Base-by-base conservation (phyloP, 2,329 filamentous ascomycete genomes). In the Penicillium sp. region DNA sequence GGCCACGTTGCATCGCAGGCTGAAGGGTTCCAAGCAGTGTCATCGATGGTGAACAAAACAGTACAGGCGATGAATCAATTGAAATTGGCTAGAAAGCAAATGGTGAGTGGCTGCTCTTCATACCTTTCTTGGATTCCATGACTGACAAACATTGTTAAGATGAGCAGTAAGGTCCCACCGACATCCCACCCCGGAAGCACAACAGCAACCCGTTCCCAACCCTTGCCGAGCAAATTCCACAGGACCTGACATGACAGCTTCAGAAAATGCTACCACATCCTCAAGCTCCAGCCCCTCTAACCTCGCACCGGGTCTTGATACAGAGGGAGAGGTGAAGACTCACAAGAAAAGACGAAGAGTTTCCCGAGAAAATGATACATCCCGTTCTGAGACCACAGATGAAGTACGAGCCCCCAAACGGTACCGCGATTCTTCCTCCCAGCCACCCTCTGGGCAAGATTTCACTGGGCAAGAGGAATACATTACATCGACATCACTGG, bases 11-110 rank as follows among this genome's bases (percentile, higher is more conserved):
- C 60, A 4, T 53, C 61, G 9, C 64, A 70, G 29, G 57, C 58
- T 7, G 68, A 70, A 32, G 65, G 68, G 11, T 67, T 61, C 35
- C 64, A 61, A 11, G 61, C 67, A 6, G 62, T 78, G 3, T 67
- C 68, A 1, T 61, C 67, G 7, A 74, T 77, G 65, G 58, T 77
- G 14, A 68, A 73, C 27, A 71, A 70, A 54, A 73, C 74, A 3
- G 64, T 73, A 41, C 65, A 70, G 47, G 64, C 77, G 46, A 61
- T 76, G 46, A 63, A 64, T 11, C 69, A 75, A 39, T 68, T 74
- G 19, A 68, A 72, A 13, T 49, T 69, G 9, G 51, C 73, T 14
- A 66, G 70, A 40, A 68, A 66, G 26, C 63, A 70, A 32, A 65
- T 76, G 54, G 75, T 76, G 59, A 56, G 69, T 61, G 7, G 3